Base-by-base conservation (phyloP, 1,284 basidiomycete species). In the Cryptococcus hybrid region DNA sequence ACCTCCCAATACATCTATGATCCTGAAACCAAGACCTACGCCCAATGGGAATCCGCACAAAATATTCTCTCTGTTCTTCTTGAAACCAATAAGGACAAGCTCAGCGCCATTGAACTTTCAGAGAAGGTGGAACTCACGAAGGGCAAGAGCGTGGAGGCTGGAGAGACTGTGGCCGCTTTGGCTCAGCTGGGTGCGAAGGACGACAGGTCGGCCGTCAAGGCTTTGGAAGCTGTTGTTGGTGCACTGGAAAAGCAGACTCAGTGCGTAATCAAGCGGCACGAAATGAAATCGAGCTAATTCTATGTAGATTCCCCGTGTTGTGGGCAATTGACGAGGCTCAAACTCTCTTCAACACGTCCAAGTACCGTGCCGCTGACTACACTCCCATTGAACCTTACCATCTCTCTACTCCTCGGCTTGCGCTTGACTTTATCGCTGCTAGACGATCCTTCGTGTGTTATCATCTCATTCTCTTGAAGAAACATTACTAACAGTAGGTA, bases 251-350 rank as follows among this genome's bases (percentile, higher is more conserved):
- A 69, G 43, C 93, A 97, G 73, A 85, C 79, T 0, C 74, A 82
- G 87, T 90, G 47, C 53, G 82, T 81, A 40, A 30, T 30, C 30
- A n/a, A 18, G 15, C 15, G 24, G 3, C 46, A 2, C 18, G 6
- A 44, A 4, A 12, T 43, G 18, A 39, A 7, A 36, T 30, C 5
- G 11, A 47, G 40, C 47, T 59, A 47, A 59, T 40, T 11, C 18
- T 12, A n/a, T 30, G 7, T 54, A 87, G 82, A 52, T 75, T 80
- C 72, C 90, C 93, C 0, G 87, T 96, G 1, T 76, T 97, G 5
- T 78, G 95, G 35, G 92, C 91, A 0, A 78, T 96, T 0, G 94
- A 97, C 69, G 90, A 94, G 65, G 85, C 88, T 66, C 92, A 96
- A 71, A 82, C 88, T 0, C 79, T 96, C 38, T 94, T 90, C 73